Evolutionary conservation across 2,329 filamentous ascomycete species (phyloP), one percentile per base, ranked within the genome.

Genomic region (Cladobotryum protrusum): DNA sequence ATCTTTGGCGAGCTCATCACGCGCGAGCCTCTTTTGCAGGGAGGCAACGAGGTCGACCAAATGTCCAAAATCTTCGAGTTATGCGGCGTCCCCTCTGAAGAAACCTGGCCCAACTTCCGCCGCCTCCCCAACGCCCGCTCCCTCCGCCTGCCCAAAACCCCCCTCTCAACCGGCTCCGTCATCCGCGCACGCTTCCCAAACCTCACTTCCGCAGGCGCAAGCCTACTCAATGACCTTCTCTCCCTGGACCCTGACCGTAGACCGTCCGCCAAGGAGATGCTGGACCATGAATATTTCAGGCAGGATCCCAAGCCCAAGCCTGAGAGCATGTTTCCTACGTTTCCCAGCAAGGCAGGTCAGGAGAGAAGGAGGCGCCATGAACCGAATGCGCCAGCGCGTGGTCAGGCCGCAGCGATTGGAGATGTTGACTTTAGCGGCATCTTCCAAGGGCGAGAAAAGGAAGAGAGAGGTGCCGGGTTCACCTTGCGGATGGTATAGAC

Each of bases 281-380:
- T 97, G 34, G 72, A 77, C 43, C 89, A 96, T 66, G 75, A 82
- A 34, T 99, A 95, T 67, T 99, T 99, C 67, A 75, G 68, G 15
- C 91, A 97, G 70, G 86, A 95, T 58, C 93, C 93, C 1, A 87
- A 87, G 53, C 89, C 91, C 1, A 97, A 97, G 71, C 83, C 86
- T 7, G 86, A 89, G 64, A 86, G 86, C 60, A 86, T 99, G 84
- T 97, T 99, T 64, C 93, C 93, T 2, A 97, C 93, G 0, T 99
- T 97, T 65, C 93, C 93, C 0, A 93, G 87, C 60, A 96, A 95
- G 68, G 93, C 93, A 0, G 89, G 90, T 1, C 87, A 93, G 73
- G 93, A 99, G 74, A 86, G 84, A 62, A 75, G 90, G 58, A 75
- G 88, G 56, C 75, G 81, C 35, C 75, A 80, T 52, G 82, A 83